Evolutionary conservation across 2,329 filamentous ascomycete species (phyloP).

Genomic region (Dothidotthia symphoricarpi): DNA sequence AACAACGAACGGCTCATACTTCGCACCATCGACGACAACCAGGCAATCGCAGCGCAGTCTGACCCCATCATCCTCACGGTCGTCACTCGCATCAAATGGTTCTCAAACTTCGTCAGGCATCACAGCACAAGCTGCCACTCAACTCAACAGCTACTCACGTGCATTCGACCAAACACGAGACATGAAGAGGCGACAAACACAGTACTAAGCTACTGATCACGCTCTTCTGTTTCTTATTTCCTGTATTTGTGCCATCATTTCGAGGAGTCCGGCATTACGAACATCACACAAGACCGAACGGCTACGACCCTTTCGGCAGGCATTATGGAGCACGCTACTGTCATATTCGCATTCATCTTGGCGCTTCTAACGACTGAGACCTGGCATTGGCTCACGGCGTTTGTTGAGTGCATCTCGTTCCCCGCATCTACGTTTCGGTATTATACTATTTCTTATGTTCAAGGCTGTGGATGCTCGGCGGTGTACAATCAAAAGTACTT

Average conservation of each 20-base stretch:
- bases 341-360: slow-evolving; percentile 12
- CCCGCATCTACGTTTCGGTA: slow-evolving; percentile 19
- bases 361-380: slow-evolving; percentile 9
- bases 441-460: slow-evolving; percentile 25
- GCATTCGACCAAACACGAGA: slow-evolving; percentile 82
- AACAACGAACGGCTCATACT: slow-evolving; percentile 41
- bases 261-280: slow-evolving; percentile 21
- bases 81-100: slow-evolving; percentile 77
- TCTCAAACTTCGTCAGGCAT: slow-evolving; percentile 52
- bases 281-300: slow-evolving; percentile 15
- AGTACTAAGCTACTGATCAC: slow-evolving; percentile 23
- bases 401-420: slow-evolving; percentile 21
- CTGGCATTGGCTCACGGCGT: slow-evolving; percentile 22
- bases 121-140: slow-evolving; percentile 73
- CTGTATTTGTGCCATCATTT: slow-evolving; percentile 7
- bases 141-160: slow-evolving; percentile 81
- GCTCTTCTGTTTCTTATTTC: slow-evolving; percentile 2
- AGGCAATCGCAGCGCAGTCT: slow-evolving; percentile 44
- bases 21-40: slow-evolving; percentile 28
- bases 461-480: slow-evolving; percentile 15
- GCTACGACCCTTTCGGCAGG: slow-evolving; percentile 8
- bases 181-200: slow-evolving; percentile 46
- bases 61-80: slow-evolving; percentile 71
- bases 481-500: slow-evolving; percentile 37
- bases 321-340: slow-evolving; percentile 4